Percentiles rank a stretch among this genome's conserved stretches.
phyloP scores from a whole-genome alignment of 208 protist species.

The Hexamita inflata region DNA sequence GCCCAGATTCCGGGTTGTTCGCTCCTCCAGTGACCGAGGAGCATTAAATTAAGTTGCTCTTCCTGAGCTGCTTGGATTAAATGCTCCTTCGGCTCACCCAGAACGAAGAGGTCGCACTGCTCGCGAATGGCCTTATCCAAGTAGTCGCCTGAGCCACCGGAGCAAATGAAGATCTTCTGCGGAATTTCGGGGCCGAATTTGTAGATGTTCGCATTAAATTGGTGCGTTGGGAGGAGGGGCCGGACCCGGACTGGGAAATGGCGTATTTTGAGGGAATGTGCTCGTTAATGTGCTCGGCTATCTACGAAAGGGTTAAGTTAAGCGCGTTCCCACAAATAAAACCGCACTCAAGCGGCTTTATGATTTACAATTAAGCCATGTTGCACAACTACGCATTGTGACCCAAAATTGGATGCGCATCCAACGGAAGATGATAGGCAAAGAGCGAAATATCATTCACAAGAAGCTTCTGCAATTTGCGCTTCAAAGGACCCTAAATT shows the following conservation, averaged over 20 bases:
- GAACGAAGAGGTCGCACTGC: background rate
- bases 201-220: background rate
- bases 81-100: conserved; percentile 6
- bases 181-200: background rate
- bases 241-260: background rate
- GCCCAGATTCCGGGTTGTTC: conserved; percentile 17
- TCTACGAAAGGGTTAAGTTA: background rate
- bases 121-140: background rate
- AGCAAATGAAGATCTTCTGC: conserved; percentile 13
- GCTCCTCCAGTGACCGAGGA: conserved; percentile 11
- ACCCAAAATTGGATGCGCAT: background rate
- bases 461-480: background rate
- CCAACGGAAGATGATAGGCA: conserved; percentile 21
- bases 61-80: background rate
- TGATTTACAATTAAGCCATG: background rate
- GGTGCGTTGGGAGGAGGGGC: background rate
- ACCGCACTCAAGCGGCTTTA: background rate
- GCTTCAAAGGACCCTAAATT: background rate
- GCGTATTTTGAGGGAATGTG: background rate
- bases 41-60: background rate
- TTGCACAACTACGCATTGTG: conserved; percentile 11
- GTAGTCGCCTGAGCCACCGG: background rate
- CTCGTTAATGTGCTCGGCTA: background rate
- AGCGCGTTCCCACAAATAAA: background rate
- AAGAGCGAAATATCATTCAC: background rate